These are phyloP conservation scores for Pisolithus tinctorius DNA, from an alignment of 768 basidiomycete species.

Conservation along the genomic window DNA sequence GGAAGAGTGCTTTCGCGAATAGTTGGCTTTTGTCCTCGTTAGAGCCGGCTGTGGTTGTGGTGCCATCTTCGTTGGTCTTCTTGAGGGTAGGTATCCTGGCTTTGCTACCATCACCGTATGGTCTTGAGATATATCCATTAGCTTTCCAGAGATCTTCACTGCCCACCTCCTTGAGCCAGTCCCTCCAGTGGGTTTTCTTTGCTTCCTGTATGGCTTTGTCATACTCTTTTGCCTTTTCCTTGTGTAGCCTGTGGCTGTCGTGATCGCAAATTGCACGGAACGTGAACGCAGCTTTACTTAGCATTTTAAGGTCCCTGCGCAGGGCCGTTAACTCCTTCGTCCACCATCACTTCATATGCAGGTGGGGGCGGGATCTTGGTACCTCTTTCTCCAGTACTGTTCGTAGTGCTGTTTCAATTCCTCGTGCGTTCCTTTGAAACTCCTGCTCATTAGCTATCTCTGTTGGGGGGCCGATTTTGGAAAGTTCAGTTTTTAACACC, in stretches of 20 bases:
- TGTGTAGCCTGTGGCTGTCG: conserved; percentile 13
- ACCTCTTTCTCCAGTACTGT: too few species aligned
- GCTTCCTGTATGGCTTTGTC: conserved; percentile 1
- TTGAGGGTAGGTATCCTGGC: too few species aligned
- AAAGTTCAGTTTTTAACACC: too few species aligned
- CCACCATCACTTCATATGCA: conserved; percentile 31
- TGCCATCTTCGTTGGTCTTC: not conserved
- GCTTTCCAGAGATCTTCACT: conserved; percentile 13
- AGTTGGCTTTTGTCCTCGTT: too few species aligned
- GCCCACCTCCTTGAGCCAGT: conserved; percentile 20
- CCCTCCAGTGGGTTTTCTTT: too few species aligned
- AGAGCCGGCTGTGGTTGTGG: too few species aligned
- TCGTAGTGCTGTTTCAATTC: too few species aligned
- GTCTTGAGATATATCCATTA: not conserved
- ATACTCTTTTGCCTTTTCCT: not conserved
- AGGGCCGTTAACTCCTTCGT: conserved; percentile 21
- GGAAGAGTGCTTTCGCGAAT: too few species aligned
- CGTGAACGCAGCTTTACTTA: too few species aligned
- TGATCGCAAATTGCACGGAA: too few species aligned
- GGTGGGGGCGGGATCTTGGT: too few species aligned
- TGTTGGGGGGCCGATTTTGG: not conserved
- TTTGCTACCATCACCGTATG: not conserved
- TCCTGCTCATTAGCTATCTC: not conserved
- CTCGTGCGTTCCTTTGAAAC: conserved; percentile 8
- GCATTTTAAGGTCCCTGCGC: too few species aligned